Percentiles rank a stretch among this genome's conserved stretches.
Evolutionary conservation across 805 yeast species (phyloP).

Genomic region (Tetrapisispora namnaoensis): DNA sequence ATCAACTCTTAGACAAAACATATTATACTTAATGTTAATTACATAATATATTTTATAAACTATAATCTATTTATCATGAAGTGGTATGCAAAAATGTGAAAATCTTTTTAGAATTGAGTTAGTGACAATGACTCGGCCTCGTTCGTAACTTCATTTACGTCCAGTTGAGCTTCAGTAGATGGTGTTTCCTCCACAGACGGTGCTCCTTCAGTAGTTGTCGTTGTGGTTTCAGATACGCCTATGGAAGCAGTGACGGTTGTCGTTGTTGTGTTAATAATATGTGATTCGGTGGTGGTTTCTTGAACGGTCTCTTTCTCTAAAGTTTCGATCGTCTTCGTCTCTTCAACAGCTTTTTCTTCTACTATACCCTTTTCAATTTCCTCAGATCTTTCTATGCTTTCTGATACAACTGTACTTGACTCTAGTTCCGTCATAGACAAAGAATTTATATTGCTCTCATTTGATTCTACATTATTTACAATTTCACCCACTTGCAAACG

Average conservation of each 20-base stretch:
- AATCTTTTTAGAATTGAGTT: too few relatives aligned
- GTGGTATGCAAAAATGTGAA: neutral
- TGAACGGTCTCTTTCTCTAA: neutral
- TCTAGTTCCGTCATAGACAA: too few relatives aligned
- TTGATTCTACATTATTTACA: neutral
- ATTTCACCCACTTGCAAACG: neutral
- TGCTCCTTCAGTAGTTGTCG: neutral
- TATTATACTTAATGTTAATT: neutral
- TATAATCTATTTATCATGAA: neutral
- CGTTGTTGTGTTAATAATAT: too few relatives aligned
- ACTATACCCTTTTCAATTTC: neutral
- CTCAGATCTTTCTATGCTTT: too few relatives aligned
- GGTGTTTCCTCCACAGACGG: neutral
- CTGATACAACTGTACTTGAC: too few relatives aligned
- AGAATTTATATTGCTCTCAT: too few relatives aligned
- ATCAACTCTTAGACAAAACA: too few relatives aligned
- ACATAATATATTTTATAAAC: too few relatives aligned
- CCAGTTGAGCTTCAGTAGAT: too few relatives aligned
- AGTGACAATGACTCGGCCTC: too few relatives aligned
- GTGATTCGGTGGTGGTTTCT: neutral
- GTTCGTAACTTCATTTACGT: too few relatives aligned
- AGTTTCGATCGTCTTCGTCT: neutral
- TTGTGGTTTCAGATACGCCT: neutral
- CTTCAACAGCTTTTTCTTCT: neutral
- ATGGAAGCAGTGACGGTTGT: neutral